Evolutionary conservation across 2,329 filamentous ascomycete genomes (phyloP).

Genomic region (Xylaria sp.): DNA sequence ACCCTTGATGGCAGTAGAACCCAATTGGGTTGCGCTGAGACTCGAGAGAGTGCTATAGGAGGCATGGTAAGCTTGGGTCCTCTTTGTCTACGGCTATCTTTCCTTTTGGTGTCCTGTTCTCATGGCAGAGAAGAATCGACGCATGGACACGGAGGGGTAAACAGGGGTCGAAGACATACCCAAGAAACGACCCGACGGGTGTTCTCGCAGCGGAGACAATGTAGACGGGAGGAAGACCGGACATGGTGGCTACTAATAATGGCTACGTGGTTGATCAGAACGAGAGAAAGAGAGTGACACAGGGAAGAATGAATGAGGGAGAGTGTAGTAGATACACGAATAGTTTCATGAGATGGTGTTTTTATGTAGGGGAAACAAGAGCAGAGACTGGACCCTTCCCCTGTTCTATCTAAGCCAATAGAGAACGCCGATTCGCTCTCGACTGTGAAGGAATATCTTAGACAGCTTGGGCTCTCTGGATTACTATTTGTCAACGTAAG

Average conservation of each 20-base stretch:
- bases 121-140: not conserved
- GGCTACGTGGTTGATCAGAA: not conserved
- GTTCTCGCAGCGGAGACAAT: slow-evolving; percentile 94
- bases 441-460: not conserved
- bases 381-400: slow-evolving; percentile 2
- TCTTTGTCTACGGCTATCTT: not conserved
- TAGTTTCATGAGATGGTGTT: slow-evolving; percentile 9
- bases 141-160: not conserved
- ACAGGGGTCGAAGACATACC: slow-evolving; percentile 64
- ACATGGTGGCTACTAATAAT: slow-evolving; percentile 66
- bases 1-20: slow-evolving; percentile 94
- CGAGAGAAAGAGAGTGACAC: not conserved
- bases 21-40: slow-evolving; percentile 86
- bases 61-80: slow-evolving; percentile 37
- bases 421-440: slow-evolving; percentile 20
- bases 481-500: slow-evolving; percentile 36
- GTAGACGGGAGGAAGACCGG: slow-evolving; percentile 87
- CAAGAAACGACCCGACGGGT: slow-evolving; percentile 92
- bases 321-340: not conserved
- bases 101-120: not conserved
- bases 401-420: slow-evolving; percentile 14
- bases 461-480: not conserved
- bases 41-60: slow-evolving; percentile 82
- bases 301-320: not conserved
- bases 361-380: slow-evolving; percentile 17